A percentile compares a stretch with the other conserved stretches of the same genome.
phyloP scores from a whole-genome alignment of 1,284 basidiomycete genomes.

The Takashimella tepidaria region DNA sequence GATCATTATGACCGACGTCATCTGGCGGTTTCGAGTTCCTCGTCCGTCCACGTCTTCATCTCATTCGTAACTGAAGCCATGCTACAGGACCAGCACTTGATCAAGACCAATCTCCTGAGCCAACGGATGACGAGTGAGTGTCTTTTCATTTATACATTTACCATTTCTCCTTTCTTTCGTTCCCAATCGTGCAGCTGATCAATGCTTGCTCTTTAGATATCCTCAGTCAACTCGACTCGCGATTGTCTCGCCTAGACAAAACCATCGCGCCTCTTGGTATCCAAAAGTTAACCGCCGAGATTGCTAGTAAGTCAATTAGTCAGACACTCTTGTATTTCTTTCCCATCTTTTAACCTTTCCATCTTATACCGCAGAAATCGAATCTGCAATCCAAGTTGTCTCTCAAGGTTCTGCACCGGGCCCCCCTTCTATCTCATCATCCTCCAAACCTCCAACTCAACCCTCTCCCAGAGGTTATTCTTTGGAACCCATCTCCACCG shows the following conservation, averaged over 20 bases:
- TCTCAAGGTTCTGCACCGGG: slow-evolving; percentile 5
- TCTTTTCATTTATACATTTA: neutral
- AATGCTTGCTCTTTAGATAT: too few relatives aligned
- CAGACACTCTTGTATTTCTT: too few relatives aligned
- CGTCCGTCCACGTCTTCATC: too few relatives aligned
- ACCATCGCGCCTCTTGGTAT: slow-evolving; percentile 45
- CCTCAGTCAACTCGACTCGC: slow-evolving; percentile 42
- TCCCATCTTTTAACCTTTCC: neutral
- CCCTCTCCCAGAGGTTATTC: slow-evolving; percentile 20
- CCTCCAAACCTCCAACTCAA: slow-evolving; percentile 4
- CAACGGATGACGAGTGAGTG: slow-evolving; percentile 45
- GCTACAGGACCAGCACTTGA: slow-evolving; percentile 44
- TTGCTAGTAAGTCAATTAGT: slow-evolving; percentile 28
- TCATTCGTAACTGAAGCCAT: too few relatives aligned
- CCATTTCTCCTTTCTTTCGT: neutral
- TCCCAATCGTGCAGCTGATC: too few relatives aligned
- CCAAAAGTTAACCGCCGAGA: slow-evolving; percentile 35
- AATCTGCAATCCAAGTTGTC: slow-evolving; percentile 21
- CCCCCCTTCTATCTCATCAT: slow-evolving; percentile 4
- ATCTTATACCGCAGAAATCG: slow-evolving; percentile 25
- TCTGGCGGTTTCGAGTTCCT: too few relatives aligned
- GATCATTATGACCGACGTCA: too few relatives aligned
- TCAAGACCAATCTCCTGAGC: slow-evolving; percentile 45
- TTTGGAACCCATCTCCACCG: slow-evolving; percentile 13
- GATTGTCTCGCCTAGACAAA: slow-evolving; percentile 45